phyloP scores from a whole-genome alignment of 2,329 filamentous ascomycete genomes.

The Zelopaecilomyces penicillatus region DNA sequence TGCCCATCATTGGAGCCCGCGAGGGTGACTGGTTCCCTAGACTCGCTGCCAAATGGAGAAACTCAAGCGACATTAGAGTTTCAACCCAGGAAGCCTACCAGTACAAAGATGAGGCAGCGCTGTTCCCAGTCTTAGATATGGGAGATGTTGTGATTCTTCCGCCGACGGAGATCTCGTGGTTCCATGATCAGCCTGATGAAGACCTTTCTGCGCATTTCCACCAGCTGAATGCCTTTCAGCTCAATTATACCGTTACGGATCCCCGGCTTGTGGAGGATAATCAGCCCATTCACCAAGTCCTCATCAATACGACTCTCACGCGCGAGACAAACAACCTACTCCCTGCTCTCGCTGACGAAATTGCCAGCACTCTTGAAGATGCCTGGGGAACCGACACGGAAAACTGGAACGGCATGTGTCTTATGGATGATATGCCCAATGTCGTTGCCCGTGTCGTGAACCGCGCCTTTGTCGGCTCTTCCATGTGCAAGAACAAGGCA shows the following conservation, averaged over 20 bases:
- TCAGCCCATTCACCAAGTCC: slow-evolving; percentile 2
- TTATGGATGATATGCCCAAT: background rate
- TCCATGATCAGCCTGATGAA: slow-evolving; percentile 3
- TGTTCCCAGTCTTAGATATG: slow-evolving; percentile 1
- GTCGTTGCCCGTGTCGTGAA: background rate
- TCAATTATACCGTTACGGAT: slow-evolving; percentile 4
- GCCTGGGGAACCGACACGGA: slow-evolving; percentile 1
- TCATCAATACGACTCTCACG: slow-evolving; percentile 1
- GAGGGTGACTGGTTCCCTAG: slow-evolving; percentile 2
- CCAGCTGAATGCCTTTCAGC: slow-evolving; percentile 2
- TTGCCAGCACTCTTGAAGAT: background rate
- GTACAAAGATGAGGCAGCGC: slow-evolving; percentile 1
- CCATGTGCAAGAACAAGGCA: background rate
- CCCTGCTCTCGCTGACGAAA: background rate
- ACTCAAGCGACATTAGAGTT: slow-evolving; percentile 1
- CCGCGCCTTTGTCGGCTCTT: background rate
- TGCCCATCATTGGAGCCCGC: slow-evolving; percentile 1
- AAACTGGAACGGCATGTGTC: background rate
- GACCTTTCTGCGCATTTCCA: slow-evolving; percentile 1
- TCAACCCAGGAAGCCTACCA: slow-evolving; percentile 1
- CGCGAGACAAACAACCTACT: slow-evolving; percentile 2
- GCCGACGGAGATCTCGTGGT: slow-evolving; percentile 1
- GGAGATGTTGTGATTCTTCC: slow-evolving; percentile 3
- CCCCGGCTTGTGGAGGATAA: background rate
- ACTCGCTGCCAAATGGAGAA: slow-evolving; percentile 2